Evolutionary conservation across 805 yeast genomes (phyloP).

Genomic region (Millerozyma acaciae): DNA sequence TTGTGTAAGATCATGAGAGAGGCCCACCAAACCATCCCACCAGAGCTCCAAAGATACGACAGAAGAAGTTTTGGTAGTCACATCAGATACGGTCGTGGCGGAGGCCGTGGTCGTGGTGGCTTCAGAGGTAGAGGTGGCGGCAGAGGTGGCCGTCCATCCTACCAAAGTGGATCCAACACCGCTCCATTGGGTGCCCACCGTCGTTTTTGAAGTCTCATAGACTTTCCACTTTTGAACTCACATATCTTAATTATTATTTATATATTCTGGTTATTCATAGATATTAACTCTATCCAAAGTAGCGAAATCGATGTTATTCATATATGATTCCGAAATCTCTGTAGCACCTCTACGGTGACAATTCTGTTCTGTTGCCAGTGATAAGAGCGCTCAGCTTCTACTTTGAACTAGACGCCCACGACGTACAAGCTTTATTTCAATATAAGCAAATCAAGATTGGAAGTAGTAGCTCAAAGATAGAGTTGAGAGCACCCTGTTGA

Average conservation of each 20-base stretch:
- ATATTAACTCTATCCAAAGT: neutral
- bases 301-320: no score
- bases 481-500: no score
- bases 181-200: conserved; percentile 45
- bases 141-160: conserved; percentile 40
- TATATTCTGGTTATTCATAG: neutral
- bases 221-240: neutral
- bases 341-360: no score
- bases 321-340: no score
- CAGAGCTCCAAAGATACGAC: conserved; percentile 66
- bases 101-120: conserved; percentile 55
- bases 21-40: conserved; percentile 90
- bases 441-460: no score
- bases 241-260: neutral
- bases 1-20: conserved; percentile 86
- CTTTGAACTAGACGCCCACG: no score
- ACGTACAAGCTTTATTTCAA: no score
- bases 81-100: conserved; percentile 47
- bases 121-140: conserved; percentile 49
- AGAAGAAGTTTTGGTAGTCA: conserved; percentile 63
- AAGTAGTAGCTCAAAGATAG: no score
- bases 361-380: no score
- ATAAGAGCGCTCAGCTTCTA: no score
- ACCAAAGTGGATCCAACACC: conserved; percentile 44
- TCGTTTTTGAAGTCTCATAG: conserved; percentile 28